Evolutionary conservation across 2,329 filamentous ascomycete genomes (phyloP).

Genomic region (Penicillium sp.): DNA sequence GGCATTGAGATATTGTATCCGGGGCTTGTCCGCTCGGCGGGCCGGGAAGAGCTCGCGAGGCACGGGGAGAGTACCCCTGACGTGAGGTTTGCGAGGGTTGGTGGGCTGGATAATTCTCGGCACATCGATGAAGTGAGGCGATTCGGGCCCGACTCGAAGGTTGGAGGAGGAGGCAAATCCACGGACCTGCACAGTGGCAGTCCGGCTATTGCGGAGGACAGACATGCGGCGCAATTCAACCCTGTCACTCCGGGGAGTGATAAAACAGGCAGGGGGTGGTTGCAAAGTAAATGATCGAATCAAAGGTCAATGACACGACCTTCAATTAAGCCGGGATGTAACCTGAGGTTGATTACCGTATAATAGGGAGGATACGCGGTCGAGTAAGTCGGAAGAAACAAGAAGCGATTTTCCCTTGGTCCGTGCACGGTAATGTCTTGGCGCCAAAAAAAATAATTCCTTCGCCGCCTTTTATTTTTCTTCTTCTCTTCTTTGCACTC

Average conservation of each 20-base stretch:
- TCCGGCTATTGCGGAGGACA: conserved; percentile 37
- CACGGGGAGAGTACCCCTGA: conserved; percentile 78
- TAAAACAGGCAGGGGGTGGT: neutral
- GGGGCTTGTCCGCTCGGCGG: conserved; percentile 60
- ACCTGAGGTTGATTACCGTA: conserved; percentile 11
- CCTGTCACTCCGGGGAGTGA: neutral
- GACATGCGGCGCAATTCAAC: conserved; percentile 31
- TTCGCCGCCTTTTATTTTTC: conserved; percentile 27
- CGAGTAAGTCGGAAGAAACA: conserved; percentile 22
- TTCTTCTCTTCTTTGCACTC: conserved; percentile 32
- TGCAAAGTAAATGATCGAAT: neutral
- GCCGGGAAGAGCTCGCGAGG: conserved; percentile 75
- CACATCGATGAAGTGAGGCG: conserved; percentile 80
- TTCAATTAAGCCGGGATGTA: conserved; percentile 5
- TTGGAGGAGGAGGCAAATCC: conserved; percentile 39
- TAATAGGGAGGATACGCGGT: conserved; percentile 21
- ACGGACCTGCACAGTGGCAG: conserved; percentile 39
- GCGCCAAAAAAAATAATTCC: conserved; percentile 38
- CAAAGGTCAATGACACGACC: conserved; percentile 6
- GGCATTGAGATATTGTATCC: conserved; percentile 58
- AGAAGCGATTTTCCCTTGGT: conserved; percentile 42
- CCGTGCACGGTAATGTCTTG: conserved; percentile 38
- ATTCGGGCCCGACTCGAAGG: conserved; percentile 63
- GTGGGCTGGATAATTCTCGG: conserved; percentile 72
- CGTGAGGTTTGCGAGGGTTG: conserved; percentile 44